Evolutionary conservation across 306 rosid genomes (phyloP), one percentile per base, ranked within the genome.

Genomic region (Lablab purpureus): DNA sequence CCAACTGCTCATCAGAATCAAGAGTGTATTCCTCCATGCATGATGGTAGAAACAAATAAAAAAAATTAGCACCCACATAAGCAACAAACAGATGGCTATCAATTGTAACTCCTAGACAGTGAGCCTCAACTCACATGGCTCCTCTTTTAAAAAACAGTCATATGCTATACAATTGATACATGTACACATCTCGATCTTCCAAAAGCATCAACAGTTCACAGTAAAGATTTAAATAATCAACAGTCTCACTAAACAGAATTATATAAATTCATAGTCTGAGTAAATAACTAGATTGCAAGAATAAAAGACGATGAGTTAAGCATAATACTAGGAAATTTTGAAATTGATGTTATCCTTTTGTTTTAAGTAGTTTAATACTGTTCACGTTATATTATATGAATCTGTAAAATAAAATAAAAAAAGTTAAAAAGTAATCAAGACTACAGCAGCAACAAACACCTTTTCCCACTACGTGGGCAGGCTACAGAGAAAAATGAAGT

Each of bases 1-100:
- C 75, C 74, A 66, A 66, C 75, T 72, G 67, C 72, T 67, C 75
- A 73, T 32, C 47, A 65, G 74, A 73, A 73, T 67, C 71, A 41
- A 32, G 69, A 50, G 37, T 21, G 77, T 67, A 67, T 50, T 41
- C 74, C 59, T 30, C 49, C 54, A 76, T 10, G 59, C 52, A 67
- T 41, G 67, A 49, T 71, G 36, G 62, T 40, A 81, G 84, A 78
- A 43, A 67, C 46, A 80, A 74, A 59, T 55, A 45, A 52, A 77
- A 74, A 58, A 60, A 28, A 60, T 68, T 43, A 64, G 83, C 80
- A 76, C 62, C 73, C 64, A 67, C 15, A 54, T 52, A 58, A 45
- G 80, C 40, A 17, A 34, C 50, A 69, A 52, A 69, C 12, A 52
- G 47, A 60, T 19, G 30, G 63, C 67, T 52, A 52, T 52, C 25